Percentiles rank a stretch among this genome's conserved stretches.
These are phyloP conservation scores for Haematococcus lacustris DNA, from an alignment of 139 green algal species.

Conservation along the genomic window DNA sequence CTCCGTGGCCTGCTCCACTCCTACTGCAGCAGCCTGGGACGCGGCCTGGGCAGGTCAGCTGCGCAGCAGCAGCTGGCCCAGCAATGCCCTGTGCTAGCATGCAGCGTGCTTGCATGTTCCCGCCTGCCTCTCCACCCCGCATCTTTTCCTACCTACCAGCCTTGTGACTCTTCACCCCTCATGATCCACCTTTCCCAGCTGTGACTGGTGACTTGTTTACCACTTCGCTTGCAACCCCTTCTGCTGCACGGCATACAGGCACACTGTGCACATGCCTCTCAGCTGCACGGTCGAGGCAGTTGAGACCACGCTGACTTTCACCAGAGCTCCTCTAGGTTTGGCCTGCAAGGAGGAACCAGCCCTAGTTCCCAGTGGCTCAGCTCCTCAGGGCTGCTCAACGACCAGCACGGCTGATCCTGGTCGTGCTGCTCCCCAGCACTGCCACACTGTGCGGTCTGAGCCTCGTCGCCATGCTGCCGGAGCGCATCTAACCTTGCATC, in stretches of 20 bases:
- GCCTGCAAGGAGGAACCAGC: too few species aligned
- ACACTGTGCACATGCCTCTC: too few species aligned
- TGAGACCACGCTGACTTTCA: too few species aligned
- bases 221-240: not conserved
- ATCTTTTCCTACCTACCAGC: not conserved
- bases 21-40: slow-evolving; percentile 50
- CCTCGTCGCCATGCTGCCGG: not conserved
- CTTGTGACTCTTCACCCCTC: not conserved
- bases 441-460: not conserved
- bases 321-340: too few species aligned
- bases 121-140: not conserved
- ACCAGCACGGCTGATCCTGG: too few species aligned
- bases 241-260: too few species aligned
- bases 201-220: not conserved
- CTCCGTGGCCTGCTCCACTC: slow-evolving; percentile 48
- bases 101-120: not conserved
- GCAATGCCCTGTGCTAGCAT: not conserved
- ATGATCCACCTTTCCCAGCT: not conserved
- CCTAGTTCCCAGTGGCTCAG: too few species aligned
- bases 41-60: slow-evolving; percentile 38
- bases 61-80: not conserved
- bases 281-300: too few species aligned
- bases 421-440: too few species aligned
- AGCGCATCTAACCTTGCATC: not conserved
- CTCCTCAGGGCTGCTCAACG: too few species aligned